Conservation (phyloP, 352 stramenopile genomes). For the Pythium folliculosum region DNA sequence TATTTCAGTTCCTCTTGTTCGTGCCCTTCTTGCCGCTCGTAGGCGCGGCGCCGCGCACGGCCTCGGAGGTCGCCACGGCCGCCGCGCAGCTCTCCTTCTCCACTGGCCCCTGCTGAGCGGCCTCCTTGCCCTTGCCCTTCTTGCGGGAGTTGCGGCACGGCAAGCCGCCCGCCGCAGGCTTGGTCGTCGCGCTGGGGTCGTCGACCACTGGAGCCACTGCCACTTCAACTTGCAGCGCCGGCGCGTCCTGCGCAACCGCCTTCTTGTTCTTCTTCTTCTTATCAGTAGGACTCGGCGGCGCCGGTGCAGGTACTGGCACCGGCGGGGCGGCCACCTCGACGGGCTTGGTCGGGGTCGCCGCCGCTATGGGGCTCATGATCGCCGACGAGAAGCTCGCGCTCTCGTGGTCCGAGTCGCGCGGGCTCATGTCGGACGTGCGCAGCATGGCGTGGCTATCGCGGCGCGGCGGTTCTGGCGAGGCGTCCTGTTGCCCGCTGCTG, state of each 20-base stretch:
- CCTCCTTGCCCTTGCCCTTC: constrained; percentile 16
- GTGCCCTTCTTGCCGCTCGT: constrained; percentile 25
- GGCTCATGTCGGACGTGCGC: constrained; percentile 30
- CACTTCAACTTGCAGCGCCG: not conserved
- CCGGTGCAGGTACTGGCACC: not conserved
- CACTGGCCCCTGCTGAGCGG: too few relatives aligned
- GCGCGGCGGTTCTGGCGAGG: not conserved
- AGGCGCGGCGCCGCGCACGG: constrained; percentile 15
- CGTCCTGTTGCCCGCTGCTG: not conserved
- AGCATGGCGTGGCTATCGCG: not conserved
- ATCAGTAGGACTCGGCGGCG: not conserved
- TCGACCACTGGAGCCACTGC: not conserved
- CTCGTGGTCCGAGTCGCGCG: constrained; percentile 27
- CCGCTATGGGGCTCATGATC: constrained; percentile 22
- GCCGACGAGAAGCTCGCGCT: constrained; percentile 29
- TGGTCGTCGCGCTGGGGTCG: not conserved
- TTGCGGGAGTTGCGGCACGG: constrained; percentile 13
- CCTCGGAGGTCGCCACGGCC: not conserved
- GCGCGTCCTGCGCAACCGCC: too few relatives aligned
- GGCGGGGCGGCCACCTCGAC: too few relatives aligned
- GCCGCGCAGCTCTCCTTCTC: constrained; percentile 9
- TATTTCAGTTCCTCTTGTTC: constrained; percentile 22
- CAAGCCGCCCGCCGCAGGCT: not conserved
- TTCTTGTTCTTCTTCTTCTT: not conserved
- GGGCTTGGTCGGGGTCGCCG: not conserved